These are phyloP conservation scores for Meyerozyma carpophila DNA, from an alignment of 1,139 yeast species.

Conservation along the genomic window DNA sequence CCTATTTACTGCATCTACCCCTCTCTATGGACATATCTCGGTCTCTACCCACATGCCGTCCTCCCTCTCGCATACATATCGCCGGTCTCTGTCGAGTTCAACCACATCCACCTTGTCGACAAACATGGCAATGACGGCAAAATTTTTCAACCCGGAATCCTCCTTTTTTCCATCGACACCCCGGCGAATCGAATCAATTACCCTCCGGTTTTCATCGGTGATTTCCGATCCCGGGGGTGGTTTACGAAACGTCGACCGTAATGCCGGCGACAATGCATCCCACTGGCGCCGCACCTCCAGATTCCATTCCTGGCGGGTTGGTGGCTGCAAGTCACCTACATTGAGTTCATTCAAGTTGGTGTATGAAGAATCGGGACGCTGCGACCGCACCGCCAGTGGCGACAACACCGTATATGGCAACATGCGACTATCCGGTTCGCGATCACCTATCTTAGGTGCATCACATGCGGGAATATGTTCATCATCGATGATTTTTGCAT, in stretches of 20 bases:
- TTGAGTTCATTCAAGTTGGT: constrained; percentile 24
- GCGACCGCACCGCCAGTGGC: neutral
- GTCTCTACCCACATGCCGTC: constrained; percentile 63
- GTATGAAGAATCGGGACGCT: constrained; percentile 16
- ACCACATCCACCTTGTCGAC: constrained; percentile 70
- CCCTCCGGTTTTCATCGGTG: constrained; percentile 50
- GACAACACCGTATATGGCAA: neutral
- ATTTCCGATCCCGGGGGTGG: constrained; percentile 64
- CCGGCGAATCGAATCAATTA: constrained; percentile 65
- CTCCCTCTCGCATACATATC: constrained; percentile 51
- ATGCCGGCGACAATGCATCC: constrained; percentile 49
- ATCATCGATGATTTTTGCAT: constrained; percentile 44
- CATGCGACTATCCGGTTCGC: neutral
- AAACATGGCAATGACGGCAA: constrained; percentile 64
- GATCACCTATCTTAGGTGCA: neutral
- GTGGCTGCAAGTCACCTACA: constrained; percentile 33
- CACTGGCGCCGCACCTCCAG: constrained; percentile 60
- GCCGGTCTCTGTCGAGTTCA: constrained; percentile 52
- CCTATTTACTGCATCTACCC: neutral
- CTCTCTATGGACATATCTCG: constrained; percentile 64
- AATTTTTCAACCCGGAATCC: constrained; percentile 61
- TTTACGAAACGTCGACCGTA: constrained; percentile 63
- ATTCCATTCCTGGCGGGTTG: constrained; percentile 61
- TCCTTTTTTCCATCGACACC: constrained; percentile 83
- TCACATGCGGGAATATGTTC: constrained; percentile 20